Conservation (phyloP, 352 stramenopile species). For the Globisporangium cystogenes region DNA sequence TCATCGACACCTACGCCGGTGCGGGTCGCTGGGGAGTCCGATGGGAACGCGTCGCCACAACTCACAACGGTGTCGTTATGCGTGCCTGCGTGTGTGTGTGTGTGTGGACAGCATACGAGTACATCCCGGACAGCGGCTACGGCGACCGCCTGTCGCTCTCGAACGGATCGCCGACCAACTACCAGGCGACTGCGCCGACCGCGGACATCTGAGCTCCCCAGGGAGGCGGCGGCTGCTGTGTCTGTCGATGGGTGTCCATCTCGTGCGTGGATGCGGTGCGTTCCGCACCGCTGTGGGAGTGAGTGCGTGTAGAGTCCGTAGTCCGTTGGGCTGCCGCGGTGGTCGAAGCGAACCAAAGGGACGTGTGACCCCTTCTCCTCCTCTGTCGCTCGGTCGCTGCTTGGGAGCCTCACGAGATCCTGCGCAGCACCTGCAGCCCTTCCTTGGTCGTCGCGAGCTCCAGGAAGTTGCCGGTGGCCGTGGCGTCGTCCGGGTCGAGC, state of each 20-base stretch:
- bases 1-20: conserved; percentile 84
- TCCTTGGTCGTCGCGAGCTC: conserved; percentile 35
- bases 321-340: background rate
- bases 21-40: background rate
- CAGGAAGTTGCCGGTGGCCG: conserved; percentile 33
- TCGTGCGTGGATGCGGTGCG: background rate
- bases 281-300: background rate
- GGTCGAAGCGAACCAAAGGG: background rate
- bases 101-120: conserved; percentile 56
- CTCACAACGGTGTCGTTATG: background rate
- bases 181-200: conserved; percentile 50
- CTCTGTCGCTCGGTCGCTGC: background rate
- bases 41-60: too few relatives aligned
- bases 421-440: conserved; percentile 53
- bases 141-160: conserved; percentile 33
- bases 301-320: background rate
- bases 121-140: conserved; percentile 64
- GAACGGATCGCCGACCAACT: conserved; percentile 43
- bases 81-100: background rate
- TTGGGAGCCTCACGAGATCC: conserved; percentile 23
- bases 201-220: conserved; percentile 43
- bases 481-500: conserved; percentile 29
- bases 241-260: background rate
- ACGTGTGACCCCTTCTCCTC: too few relatives aligned
- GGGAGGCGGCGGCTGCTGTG: background rate